A percentile compares a stretch with the other conserved stretches of the same genome.
Conservation (phyloP, 2,329 filamentous ascomycete genomes). For the Apiospora malaysiana region DNA sequence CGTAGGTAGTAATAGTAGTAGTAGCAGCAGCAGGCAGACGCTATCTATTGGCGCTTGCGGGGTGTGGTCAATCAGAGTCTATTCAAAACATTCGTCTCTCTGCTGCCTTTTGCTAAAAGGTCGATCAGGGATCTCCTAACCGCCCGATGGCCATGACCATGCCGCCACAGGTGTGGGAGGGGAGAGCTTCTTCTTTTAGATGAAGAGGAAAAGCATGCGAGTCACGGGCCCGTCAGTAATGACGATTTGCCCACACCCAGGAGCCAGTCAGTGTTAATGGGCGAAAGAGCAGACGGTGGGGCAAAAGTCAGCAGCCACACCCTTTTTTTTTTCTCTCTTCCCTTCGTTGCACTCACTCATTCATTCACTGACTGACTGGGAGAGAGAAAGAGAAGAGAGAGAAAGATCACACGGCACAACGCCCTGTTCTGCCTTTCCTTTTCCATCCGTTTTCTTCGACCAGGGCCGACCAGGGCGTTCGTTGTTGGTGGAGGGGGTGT, state of each 20-base stretch:
- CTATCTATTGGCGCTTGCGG: constrained; percentile 18
- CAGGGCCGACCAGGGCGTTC: background rate
- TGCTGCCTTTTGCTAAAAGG: background rate
- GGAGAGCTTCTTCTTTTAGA: constrained; percentile 20
- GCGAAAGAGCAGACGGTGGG: constrained; percentile 36
- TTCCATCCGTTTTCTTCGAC: constrained; percentile 5
- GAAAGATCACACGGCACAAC: constrained; percentile 19
- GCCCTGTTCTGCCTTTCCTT: background rate
- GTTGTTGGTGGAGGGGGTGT: constrained; percentile 16
- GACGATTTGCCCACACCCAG: constrained; percentile 38
- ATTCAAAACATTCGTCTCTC: constrained; percentile 19
- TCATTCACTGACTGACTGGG: background rate
- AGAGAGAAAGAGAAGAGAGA: background rate
- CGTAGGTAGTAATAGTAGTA: no score
- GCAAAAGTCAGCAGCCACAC: constrained; percentile 37
- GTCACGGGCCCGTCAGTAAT: constrained; percentile 41
- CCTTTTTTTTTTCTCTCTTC: background rate
- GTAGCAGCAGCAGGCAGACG: constrained; percentile 3
- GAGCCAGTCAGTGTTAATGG: constrained; percentile 30
- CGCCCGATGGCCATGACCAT: constrained; percentile 19
- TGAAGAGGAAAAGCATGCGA: constrained; percentile 38
- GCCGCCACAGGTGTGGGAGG: constrained; percentile 19
- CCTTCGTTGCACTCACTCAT: background rate
- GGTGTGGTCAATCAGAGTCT: constrained; percentile 15
- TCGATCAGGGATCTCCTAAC: constrained; percentile 14